Evolutionary conservation across 2,329 filamentous ascomycete genomes (phyloP).

Genomic region (Aspergillus sergii): DNA sequence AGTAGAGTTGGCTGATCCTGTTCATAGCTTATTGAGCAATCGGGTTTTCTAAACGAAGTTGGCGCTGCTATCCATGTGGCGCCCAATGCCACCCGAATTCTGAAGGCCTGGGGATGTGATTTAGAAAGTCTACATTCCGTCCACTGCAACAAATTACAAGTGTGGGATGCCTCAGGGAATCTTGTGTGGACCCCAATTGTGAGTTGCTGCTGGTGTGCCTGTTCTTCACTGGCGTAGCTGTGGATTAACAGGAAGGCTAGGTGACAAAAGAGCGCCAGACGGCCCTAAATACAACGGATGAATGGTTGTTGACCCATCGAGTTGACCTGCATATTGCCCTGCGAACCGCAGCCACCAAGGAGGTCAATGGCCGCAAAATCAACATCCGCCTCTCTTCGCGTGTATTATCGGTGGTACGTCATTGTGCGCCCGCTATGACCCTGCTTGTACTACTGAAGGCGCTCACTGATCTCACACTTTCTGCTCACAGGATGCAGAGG

Average conservation of each 20-base stretch:
- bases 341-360: not conserved
- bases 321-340: not conserved
- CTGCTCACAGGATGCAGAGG: not conserved
- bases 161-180: not conserved
- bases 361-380: not conserved
- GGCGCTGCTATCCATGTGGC: slow-evolving; percentile 36
- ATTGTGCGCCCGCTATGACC: not conserved
- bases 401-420: not conserved
- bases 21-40: slow-evolving; percentile 16
- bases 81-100: slow-evolving; percentile 34
- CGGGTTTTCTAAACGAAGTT: slow-evolving; percentile 35
- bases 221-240: not conserved
- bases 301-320: not conserved
- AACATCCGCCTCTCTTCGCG: not conserved
- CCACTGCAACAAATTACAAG: not conserved
- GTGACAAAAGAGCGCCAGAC: not conserved
- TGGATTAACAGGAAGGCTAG: not conserved
- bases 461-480: not conserved
- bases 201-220: not conserved
- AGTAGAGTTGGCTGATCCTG: not conserved
- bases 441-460: not conserved
- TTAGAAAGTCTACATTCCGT: not conserved
- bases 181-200: not conserved
- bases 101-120: slow-evolving; percentile 28
- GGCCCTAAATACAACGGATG: not conserved